Evolutionary conservation across 495 filamentous ascomycete species (phyloP).

Genomic region (Hyphodiscus hymeniophilus): DNA sequence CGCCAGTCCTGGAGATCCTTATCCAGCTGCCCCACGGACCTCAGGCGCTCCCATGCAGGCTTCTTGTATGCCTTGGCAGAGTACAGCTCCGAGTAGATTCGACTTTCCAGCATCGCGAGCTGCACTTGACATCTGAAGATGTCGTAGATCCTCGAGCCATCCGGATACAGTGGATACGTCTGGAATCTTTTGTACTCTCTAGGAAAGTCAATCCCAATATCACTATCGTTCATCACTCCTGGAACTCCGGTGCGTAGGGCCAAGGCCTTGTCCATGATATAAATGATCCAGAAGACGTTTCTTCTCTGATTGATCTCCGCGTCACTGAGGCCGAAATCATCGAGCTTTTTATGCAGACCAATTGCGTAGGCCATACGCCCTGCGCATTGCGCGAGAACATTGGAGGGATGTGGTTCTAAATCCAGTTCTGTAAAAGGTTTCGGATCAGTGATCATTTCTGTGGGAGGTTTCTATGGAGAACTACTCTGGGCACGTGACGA

Average conservation of each 20-base stretch:
- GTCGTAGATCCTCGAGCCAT: not conserved
- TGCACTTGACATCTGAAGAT: not conserved
- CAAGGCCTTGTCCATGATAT: slow-evolving; percentile 16
- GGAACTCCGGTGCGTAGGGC: slow-evolving; percentile 3
- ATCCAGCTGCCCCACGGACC: not conserved
- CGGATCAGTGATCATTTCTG: too few relatives aligned
- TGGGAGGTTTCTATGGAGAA: too few relatives aligned
- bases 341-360: slow-evolving; percentile 22
- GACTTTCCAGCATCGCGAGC: not conserved
- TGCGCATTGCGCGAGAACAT: slow-evolving; percentile 3
- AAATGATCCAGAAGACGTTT: slow-evolving; percentile 27
- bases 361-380: slow-evolving; percentile 23
- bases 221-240: slow-evolving; percentile 4
- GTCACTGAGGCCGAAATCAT: slow-evolving; percentile 8
- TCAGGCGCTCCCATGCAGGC: not conserved
- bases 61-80: not conserved
- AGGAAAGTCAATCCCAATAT: slow-evolving; percentile 10
- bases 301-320: slow-evolving; percentile 21
- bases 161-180: not conserved
- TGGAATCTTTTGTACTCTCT: not conserved
- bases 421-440: too few relatives aligned
- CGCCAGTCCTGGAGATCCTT: slow-evolving; percentile 8
- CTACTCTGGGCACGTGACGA: too few relatives aligned
- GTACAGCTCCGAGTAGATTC: slow-evolving; percentile 6
- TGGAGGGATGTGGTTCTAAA: not conserved